Evolutionary conservation across 2,329 filamentous ascomycete genomes (phyloP), one percentile per base, ranked within the genome.

Genomic region (Aspergillus proliferans): DNA sequence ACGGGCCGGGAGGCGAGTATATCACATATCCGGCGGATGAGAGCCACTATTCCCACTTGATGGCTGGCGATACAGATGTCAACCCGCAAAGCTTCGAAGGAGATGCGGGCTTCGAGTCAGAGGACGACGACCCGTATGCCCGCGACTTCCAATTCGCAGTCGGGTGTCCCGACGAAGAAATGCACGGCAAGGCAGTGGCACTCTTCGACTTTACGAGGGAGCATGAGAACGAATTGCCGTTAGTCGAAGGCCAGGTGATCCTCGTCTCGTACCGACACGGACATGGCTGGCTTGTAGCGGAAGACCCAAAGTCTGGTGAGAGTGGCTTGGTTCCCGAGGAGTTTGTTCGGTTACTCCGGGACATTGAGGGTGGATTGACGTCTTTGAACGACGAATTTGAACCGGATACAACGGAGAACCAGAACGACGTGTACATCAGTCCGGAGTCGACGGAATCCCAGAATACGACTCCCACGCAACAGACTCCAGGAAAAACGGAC

Each of bases 191-290:
- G 66, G 91, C 90, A 9, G 88, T 98, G 24, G 93, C 93, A 6
- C 76, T 98, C 19, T 98, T 95, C 66, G 91, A 96, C 66, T 98
- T 98, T 71, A 85, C 85, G 59, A 82, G 91, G 28, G 92, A 97
- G 69, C 96, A 97, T 66, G 90, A 96, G 67, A 98, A 97, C 65
- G 93, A 98, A 69, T 75, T 98, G 49, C 89, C 90, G 3, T 75
- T 98, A 43, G 84, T 88, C 0, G 93, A 98, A 71, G 93, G 93
- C 5, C 93, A 98, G 64, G 88, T 96, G 49, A 95, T 98, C 49
- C 87, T 93, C 76, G 91, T 98, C 21, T 95, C 89, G 14, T 98
- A 97, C 68, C 82, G 93, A 40, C 91, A 97, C 65, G 92, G 92
- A 14, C 90, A 97, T 71, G 93, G 93, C 48, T 98, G 93, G 93